Base-by-base conservation (phyloP, 2,329 filamentous ascomycete genomes). In the Cladosporium sp. region DNA sequence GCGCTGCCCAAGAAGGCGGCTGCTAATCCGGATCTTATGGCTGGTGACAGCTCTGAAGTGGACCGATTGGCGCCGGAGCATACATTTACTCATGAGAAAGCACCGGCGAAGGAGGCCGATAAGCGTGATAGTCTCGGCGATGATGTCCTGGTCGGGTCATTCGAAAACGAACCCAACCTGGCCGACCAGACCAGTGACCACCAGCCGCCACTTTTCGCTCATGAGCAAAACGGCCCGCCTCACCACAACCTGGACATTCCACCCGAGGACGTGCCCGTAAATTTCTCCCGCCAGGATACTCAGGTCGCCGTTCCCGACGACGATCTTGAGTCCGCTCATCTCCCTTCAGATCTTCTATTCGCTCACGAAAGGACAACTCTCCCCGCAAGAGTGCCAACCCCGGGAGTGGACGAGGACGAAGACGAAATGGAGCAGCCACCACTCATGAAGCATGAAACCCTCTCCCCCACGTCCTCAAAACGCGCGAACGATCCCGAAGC, bases 391-490 rank as follows among this genome's bases (percentile, higher is more conserved):
- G 34, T 14, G 11, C 32, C 40, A 9, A 52, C 49, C 3, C 49
- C 49, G 5, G 43, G 35, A 11, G 11, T 38, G 1, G 49, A 52
- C 32, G 59, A 54, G 14, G 56, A 59, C 14, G 46, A 59, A 9
- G 61, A 64, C 35, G 63, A 66, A 18, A 57, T 61, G 13, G 61
- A 65, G 22, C 53, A 60, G 8, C 58, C 61, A 6, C 68, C 65
- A 2, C 57, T 68, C 1, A 64, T 69, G 55, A 56, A 59, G 18
- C 66, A 69, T 53, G 65, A 69, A 49, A 65, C 59, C 38, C 61
- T 44, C 34, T 52, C 43, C 4, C 42, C 49, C 7, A 22, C 37
- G 9, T 31, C 41, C 9, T 14, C 42, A 31, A 13, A 44, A 31
- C 18, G 42, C 22, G 8, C 9, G 18, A 9, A 14, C 19, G 42